phyloP scores from a whole-genome alignment of 257 asterid species.

The Rehmannia glutinosa region DNA sequence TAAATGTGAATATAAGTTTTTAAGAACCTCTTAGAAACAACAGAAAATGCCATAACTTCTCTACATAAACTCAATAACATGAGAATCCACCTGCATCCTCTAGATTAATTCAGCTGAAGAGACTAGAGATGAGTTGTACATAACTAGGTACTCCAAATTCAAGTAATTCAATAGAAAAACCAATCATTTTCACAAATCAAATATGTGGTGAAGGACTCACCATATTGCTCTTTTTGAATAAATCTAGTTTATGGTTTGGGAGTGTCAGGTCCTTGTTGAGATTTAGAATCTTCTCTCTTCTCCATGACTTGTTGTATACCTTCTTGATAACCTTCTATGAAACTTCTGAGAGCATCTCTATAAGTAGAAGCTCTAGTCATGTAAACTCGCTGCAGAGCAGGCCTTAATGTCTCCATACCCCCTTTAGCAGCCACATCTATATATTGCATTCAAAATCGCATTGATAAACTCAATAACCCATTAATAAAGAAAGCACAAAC shows the following conservation, averaged over 20 bases:
- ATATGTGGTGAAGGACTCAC: constrained; percentile 4
- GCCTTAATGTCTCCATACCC: constrained; percentile 85
- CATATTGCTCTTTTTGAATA: not conserved
- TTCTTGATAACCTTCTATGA: constrained; percentile 92
- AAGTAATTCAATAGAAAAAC: not conserved
- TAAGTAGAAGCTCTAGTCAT: constrained; percentile 93
- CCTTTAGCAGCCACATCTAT: constrained; percentile 91
- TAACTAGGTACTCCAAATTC: not conserved
- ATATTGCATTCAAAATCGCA: not conserved
- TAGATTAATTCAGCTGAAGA: not conserved
- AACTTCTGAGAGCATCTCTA: constrained; percentile 80
- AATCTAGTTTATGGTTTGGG: constrained; percentile 21
- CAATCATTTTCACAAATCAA: not conserved
- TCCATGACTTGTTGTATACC: constrained; percentile 81
- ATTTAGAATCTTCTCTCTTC: constrained; percentile 43
- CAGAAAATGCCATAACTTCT: not conserved
- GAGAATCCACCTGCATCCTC: not conserved
- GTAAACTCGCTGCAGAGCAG: constrained; percentile 85
- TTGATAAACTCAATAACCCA: not conserved
- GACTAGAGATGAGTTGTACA: not conserved
- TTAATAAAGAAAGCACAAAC: not conserved
- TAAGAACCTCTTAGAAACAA: not conserved
- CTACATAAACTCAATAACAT: not conserved
- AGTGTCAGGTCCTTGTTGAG: constrained; percentile 29
- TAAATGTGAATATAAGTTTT: not conserved